phyloP scores from a whole-genome alignment of 768 basidiomycete genomes.

The Paxillus involutus region DNA sequence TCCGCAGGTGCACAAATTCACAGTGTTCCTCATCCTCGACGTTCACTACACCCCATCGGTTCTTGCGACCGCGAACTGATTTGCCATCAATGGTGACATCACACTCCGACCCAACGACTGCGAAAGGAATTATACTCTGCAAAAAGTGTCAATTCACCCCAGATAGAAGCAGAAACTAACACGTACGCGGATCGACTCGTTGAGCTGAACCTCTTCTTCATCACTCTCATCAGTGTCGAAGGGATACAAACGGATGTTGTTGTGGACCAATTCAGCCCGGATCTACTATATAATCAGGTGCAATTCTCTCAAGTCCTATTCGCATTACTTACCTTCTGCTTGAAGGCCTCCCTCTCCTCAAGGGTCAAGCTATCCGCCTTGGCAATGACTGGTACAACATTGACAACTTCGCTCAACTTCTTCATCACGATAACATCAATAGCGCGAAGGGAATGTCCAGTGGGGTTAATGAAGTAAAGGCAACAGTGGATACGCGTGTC shows the following conservation, averaged over 20 bases:
- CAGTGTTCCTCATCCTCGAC: conserved; percentile 96
- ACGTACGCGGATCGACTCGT: conserved; percentile 85
- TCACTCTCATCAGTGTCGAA: conserved; percentile 97
- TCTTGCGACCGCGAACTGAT: conserved; percentile 93
- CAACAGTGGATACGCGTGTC: conserved; percentile 99
- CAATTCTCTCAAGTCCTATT: background rate
- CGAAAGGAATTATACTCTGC: conserved; percentile 94
- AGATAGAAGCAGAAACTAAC: background rate
- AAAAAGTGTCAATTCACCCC: conserved; percentile 2
- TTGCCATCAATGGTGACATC: conserved; percentile 96
- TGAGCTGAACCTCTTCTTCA: conserved; percentile 87
- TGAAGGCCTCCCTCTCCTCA: conserved; percentile 92
- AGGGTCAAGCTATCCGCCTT: conserved; percentile 93
- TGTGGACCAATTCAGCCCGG: conserved; percentile 85
- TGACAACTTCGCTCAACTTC: conserved; percentile 97
- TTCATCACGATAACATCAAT: conserved; percentile 99
- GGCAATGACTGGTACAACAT: conserved; percentile 99
- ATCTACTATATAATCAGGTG: conserved; percentile 54
- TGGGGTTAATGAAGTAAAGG: conserved; percentile 97
- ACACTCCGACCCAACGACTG: conserved; percentile 95
- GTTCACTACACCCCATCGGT: conserved; percentile 98
- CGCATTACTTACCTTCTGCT: conserved; percentile 66
- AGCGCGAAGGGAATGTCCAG: conserved; percentile 94
- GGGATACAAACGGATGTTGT: conserved; percentile 94
- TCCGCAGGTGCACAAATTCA: conserved; percentile 96